These are phyloP conservation scores for Penicillium ochrochloron DNA, from an alignment of 495 filamentous ascomycete species.

Conservation along the genomic window DNA sequence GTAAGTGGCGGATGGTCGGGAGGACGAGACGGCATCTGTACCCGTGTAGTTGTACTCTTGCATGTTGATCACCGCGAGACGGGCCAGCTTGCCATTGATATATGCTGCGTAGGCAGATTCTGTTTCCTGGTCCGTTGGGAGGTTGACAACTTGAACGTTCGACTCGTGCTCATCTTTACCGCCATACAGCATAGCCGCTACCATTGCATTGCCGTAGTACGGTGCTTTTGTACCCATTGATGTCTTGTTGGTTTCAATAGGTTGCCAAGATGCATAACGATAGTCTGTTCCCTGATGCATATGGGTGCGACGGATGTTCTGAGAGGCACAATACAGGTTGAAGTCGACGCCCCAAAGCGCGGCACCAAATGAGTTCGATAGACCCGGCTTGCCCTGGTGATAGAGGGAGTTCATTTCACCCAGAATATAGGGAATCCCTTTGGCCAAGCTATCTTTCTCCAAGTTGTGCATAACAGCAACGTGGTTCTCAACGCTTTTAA, in stretches of 20 bases:
- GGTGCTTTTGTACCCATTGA: slow-evolving; percentile 65
- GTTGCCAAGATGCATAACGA: slow-evolving; percentile 64
- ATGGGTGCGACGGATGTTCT: slow-evolving; percentile 62
- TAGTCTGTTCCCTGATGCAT: slow-evolving; percentile 72
- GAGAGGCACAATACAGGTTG: slow-evolving; percentile 61
- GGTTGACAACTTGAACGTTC: slow-evolving; percentile 34
- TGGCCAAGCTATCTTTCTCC: slow-evolving; percentile 36
- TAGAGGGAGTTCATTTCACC: slow-evolving; percentile 70
- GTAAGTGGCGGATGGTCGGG: slow-evolving; percentile 46
- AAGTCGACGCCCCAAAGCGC: slow-evolving; percentile 74
- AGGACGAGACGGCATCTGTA: slow-evolving; percentile 21
- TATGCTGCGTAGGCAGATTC: slow-evolving; percentile 66
- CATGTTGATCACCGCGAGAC: slow-evolving; percentile 64
- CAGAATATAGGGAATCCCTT: slow-evolving; percentile 60
- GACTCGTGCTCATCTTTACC: slow-evolving; percentile 13
- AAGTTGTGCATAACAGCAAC: slow-evolving; percentile 39
- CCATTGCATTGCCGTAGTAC: slow-evolving; percentile 68
- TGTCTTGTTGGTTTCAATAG: slow-evolving; percentile 56
- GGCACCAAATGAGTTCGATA: slow-evolving; percentile 72
- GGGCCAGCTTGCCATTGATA: slow-evolving; percentile 43
- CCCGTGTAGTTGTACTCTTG: slow-evolving; percentile 61
- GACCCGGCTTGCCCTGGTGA: slow-evolving; percentile 63
- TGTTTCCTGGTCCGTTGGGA: slow-evolving; percentile 47
- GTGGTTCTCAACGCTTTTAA: slow-evolving; percentile 51
- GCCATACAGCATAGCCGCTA: slow-evolving; percentile 59